Evolutionary conservation across 129 eudicot species (phyloP), one percentile per base, ranked within the genome.

Genomic region (Flaveria sonorensis): DNA sequence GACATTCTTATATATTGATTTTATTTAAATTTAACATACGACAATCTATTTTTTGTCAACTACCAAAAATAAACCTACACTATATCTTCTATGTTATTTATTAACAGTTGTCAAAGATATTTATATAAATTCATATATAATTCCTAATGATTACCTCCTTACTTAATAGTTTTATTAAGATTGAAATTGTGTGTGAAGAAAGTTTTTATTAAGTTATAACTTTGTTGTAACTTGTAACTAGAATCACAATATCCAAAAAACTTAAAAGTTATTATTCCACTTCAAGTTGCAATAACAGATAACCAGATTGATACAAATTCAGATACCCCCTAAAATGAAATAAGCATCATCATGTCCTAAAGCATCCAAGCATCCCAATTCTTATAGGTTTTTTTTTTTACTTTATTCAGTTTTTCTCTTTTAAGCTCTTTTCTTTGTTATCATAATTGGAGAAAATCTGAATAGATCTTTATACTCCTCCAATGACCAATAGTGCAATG

Each of bases 401-500:
- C 10, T 56, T 8, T 18, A 19, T 19, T 56, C 13, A 10, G 1
- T 53, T 20, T 21, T 62, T 26, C 6, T 57, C 10, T 11, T 23
- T 62, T 2, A 0, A 28, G 43, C 43, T 28, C 43, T 64, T n/a
- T n/a, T n/a, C n/a, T n/a, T n/a, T n/a, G n/a, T n/a, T n/a, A n/a
- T n/a, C n/a, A n/a, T n/a, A n/a, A n/a, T n/a, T n/a, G n/a, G n/a
- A n/a, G n/a, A n/a, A n/a, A n/a, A n/a, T n/a, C 6, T 53, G n/a
- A 80, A 40, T 26, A 39, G 32, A 55, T 55, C 10, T 53, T 24
- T 66, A 67, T 63, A 9, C 56, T 52, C 40, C 56, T 61, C 45
- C 21, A 77, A 81, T 60, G 88, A 94, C 45, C 21, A 77, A 81
- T 60, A 91, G 97, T 91, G 97, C 56, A 66, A 81, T 70, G 94